A percentile compares a stretch with the other conserved stretches of the same genome.
Conservation (phyloP, 1,139 yeast species). For the Suhomyces ambrosiae region DNA sequence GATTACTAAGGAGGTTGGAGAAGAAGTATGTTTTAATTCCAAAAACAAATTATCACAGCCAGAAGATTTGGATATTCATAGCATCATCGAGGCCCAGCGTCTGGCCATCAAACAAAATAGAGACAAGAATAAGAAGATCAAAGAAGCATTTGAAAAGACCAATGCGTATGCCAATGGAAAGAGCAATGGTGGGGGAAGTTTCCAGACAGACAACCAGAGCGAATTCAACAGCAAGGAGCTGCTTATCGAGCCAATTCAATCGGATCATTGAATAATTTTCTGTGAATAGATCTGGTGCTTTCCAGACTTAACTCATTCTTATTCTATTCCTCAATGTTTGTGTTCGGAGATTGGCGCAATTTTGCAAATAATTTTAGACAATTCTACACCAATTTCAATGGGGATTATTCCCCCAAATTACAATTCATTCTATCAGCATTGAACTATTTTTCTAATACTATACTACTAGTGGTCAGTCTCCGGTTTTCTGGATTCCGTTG, state of each 20-base stretch:
- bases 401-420: no score
- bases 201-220: constrained; percentile 35
- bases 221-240: constrained; percentile 24
- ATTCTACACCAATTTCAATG: no score
- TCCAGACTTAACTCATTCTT: no score
- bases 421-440: no score
- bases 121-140: constrained; percentile 40
- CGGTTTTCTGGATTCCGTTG: background rate
- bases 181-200: constrained; percentile 9
- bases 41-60: constrained; percentile 36
- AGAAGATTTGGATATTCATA: constrained; percentile 45
- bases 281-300: no score
- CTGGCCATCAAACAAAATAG: constrained; percentile 43
- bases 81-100: constrained; percentile 48
- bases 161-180: background rate
- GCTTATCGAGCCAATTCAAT: background rate
- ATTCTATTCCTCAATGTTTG: no score
- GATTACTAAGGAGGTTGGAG: constrained; percentile 42
- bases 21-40: constrained; percentile 47
- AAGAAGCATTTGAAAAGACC: constrained; percentile 32
- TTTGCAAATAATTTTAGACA: no score
- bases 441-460: no score
- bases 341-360: no score
- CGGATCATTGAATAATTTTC: background rate
- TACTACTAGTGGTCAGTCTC: background rate